These are phyloP conservation scores for Pneumocystis murina DNA, from an alignment of 1,139 yeast genomes.

Conservation along the genomic window DNA sequence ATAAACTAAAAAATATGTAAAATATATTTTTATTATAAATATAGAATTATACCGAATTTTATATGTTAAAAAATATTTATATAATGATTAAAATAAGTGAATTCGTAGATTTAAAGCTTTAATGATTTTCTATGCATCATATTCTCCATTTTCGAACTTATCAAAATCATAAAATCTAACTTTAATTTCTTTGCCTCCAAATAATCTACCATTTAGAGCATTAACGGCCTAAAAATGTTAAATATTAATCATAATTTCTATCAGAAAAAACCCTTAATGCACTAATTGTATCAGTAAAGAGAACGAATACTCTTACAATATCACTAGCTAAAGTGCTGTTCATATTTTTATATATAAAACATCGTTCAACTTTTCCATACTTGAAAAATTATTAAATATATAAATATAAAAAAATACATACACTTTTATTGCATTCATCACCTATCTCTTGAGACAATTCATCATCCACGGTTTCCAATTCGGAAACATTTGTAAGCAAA, in stretches of 20 bases:
- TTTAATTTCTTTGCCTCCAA: constrained; percentile 9
- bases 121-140: not conserved
- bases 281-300: constrained; percentile 13
- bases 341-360: constrained; percentile 5
- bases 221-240: constrained; percentile 12
- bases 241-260: not conserved
- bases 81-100: too few species aligned
- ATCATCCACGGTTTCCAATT: constrained; percentile 11
- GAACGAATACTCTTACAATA: constrained; percentile 10
- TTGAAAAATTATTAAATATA: not conserved
- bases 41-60: too few species aligned
- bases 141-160: not conserved
- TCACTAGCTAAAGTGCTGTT: constrained; percentile 6
- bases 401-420: not conserved
- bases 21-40: too few species aligned
- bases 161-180: constrained; percentile 4
- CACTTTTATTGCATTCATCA: constrained; percentile 12
- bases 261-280: constrained; percentile 10
- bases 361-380: constrained; percentile 15
- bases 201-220: constrained; percentile 13
- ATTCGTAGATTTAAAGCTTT: not conserved
- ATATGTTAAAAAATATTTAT: too few species aligned
- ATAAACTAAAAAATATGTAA: too few species aligned
- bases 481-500: constrained; percentile 6
- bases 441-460: constrained; percentile 14